Evolutionary conservation across 2,329 filamentous ascomycete genomes (phyloP).

Genomic region (Epichloe scottii): DNA sequence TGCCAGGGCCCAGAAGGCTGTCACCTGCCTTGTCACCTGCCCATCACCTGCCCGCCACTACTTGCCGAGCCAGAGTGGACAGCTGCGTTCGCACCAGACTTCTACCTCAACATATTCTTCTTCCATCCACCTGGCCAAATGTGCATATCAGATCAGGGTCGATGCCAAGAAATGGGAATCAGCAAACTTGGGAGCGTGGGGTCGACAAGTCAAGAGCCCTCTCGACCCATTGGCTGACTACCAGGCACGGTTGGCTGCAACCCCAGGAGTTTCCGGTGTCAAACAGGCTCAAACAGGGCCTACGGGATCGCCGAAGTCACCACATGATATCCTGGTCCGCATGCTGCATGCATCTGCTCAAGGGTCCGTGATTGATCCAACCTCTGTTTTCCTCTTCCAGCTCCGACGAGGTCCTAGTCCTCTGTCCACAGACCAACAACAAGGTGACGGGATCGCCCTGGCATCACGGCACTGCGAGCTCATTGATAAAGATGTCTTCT

Average conservation of each 20-base stretch:
- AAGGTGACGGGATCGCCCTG: not conserved
- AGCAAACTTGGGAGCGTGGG: too few relatives aligned
- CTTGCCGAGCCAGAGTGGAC: not conserved
- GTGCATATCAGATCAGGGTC: too few relatives aligned
- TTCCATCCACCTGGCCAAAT: too few relatives aligned
- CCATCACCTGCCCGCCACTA: not conserved
- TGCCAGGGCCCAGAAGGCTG: not conserved
- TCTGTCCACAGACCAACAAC: not conserved
- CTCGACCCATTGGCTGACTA: too few relatives aligned
- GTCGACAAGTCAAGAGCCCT: too few relatives aligned
- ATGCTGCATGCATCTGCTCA: not conserved
- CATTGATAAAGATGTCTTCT: not conserved
- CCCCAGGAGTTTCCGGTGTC: not conserved
- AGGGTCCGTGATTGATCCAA: not conserved
- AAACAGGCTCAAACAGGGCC: not conserved
- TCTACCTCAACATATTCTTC: too few relatives aligned
- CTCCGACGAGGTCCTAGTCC: not conserved
- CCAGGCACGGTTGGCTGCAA: too few relatives aligned
- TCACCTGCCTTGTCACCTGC: not conserved
- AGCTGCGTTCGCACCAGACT: too few relatives aligned
- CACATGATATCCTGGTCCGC: constrained; percentile 3
- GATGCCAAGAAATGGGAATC: too few relatives aligned
- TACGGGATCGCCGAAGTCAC: constrained; percentile 5
- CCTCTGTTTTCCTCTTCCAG: not conserved
- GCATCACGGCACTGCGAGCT: not conserved